These are phyloP conservation scores for Irpex rosettiformis DNA, from an alignment of 1,284 basidiomycete genomes.

Conservation along the genomic window DNA sequence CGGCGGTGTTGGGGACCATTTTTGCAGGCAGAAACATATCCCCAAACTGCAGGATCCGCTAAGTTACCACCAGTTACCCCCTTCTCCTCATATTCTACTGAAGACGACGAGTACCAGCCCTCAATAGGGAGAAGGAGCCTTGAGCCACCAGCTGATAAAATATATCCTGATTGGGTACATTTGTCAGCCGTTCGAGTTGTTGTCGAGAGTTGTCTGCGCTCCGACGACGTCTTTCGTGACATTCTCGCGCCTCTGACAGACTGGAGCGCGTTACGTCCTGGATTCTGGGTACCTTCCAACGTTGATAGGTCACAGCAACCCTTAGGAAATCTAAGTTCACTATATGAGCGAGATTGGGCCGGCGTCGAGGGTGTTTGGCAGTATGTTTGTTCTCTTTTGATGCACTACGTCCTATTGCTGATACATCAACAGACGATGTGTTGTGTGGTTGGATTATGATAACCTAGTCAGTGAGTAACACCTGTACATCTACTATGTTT, in stretches of 20 bases:
- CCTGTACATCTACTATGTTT: not conserved
- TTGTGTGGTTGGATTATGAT: conserved; percentile 10
- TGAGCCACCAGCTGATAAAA: not conserved
- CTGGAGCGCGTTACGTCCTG: conserved; percentile 11
- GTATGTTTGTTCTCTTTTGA: conserved; percentile 37
- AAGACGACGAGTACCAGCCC: conserved; percentile 12
- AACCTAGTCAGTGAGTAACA: conserved; percentile 6
- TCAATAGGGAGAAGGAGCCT: not conserved
- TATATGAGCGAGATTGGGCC: conserved; percentile 50
- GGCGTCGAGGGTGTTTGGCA: conserved; percentile 53
- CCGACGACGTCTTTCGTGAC: not conserved
- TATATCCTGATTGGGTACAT: conserved; percentile 26
- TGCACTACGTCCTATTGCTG: conserved; percentile 50
- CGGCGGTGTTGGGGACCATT: conserved; percentile 46
- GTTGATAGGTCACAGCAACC: not conserved
- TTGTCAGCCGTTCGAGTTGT: conserved; percentile 27
- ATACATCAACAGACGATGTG: conserved; percentile 6
- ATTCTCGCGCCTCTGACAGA: conserved; percentile 4
- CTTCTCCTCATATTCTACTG: conserved; percentile 15
- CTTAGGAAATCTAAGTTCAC: not conserved
- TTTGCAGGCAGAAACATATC: conserved; percentile 21
- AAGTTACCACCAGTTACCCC: not conserved
- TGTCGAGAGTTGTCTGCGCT: conserved; percentile 11
- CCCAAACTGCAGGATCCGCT: not conserved
- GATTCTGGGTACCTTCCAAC: conserved; percentile 5